Base-by-base conservation (phyloP, 2,329 filamentous ascomycete species). In the Talaromyces sp. region DNA sequence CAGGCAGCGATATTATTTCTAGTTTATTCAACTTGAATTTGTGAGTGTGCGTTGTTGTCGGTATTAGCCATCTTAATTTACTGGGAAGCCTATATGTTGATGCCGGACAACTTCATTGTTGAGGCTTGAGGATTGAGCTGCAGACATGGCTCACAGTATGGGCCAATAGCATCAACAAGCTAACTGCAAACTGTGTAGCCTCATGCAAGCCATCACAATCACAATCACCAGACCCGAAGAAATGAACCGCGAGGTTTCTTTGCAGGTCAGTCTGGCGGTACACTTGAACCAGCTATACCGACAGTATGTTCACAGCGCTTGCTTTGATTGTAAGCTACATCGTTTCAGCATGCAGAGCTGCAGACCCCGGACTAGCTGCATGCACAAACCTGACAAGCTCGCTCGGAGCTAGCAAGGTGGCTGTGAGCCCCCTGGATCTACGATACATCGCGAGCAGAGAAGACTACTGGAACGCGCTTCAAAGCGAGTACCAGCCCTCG, bases 401-500 rank as follows among this genome's bases (percentile, higher is more conserved):
- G 14, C 54, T 61, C 33, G 54, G 54, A 18, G 14, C 27, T 7
- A 33, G n/a, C 40, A 68, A 68, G 60, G 64, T 69, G 23, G 52
- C 56, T 42, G 65, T 31, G 12, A 68, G 59, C 33, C 57, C 62
- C 10, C 28, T 69, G 31, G 64, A 63, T 55, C 52, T 63, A 16
- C 57, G 66, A 47, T 66, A 69, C 57, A 57, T 62, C 30, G 40
- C 63, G n/a, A 69, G 64, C 31, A 56, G 61, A 14, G 67, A 68
- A 57, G 47, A 57, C 33, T 72, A 71, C 56, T 72, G 67, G 67
- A 72, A 70, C 40, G 65, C 67, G 1, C 61, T 64, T 4, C 69
- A 68, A 52, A 66, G 66, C 58, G 55, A 55, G 4, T 71, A 70
- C 51, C 63, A 65, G n/a, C 69, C 70, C 0, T 65, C 69, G 0